These are phyloP conservation scores for Decorospora gaudefroyi DNA, from an alignment of 2,329 filamentous ascomycete species.

Conservation along the genomic window DNA sequence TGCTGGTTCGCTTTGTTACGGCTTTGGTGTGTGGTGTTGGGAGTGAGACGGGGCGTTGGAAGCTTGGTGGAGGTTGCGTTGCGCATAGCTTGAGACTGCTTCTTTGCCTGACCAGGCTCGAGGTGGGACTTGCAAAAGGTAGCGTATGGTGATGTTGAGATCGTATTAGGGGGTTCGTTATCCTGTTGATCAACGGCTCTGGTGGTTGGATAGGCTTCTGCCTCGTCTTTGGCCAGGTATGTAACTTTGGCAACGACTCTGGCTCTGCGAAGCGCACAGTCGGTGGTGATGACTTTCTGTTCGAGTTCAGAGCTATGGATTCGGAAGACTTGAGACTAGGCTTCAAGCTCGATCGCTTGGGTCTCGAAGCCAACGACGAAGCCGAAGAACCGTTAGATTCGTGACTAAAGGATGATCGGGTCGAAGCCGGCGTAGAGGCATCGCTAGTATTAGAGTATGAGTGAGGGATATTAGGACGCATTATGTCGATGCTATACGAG, in stretches of 20 bases:
- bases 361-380: slow-evolving; percentile 8
- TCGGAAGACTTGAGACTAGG: slow-evolving; percentile 27
- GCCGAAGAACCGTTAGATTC: slow-evolving; percentile 25
- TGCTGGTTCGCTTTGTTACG: slow-evolving; percentile 10
- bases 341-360: slow-evolving; percentile 29
- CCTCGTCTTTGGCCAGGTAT: slow-evolving; percentile 5
- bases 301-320: slow-evolving; percentile 15
- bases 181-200: slow-evolving; percentile 10
- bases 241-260: slow-evolving; percentile 16
- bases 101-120: slow-evolving; percentile 11
- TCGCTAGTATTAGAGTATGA: slow-evolving; percentile 20
- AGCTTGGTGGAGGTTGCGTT: slow-evolving; percentile 11
- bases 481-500: slow-evolving; percentile 2
- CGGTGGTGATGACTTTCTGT: slow-evolving; percentile 25
- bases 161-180: slow-evolving; percentile 11
- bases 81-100: slow-evolving; percentile 5
- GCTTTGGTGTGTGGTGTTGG: slow-evolving; percentile 10
- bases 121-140: slow-evolving; percentile 9
- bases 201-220: slow-evolving; percentile 7
- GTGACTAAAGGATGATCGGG: slow-evolving; percentile 21
- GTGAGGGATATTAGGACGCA: slow-evolving; percentile 10
- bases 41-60: slow-evolving; percentile 7
- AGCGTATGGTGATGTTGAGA: slow-evolving; percentile 11
- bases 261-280: slow-evolving; percentile 34
- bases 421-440: slow-evolving; percentile 25